Base-by-base conservation (phyloP, 768 basidiomycete genomes). In the Mycena galericulata region DNA sequence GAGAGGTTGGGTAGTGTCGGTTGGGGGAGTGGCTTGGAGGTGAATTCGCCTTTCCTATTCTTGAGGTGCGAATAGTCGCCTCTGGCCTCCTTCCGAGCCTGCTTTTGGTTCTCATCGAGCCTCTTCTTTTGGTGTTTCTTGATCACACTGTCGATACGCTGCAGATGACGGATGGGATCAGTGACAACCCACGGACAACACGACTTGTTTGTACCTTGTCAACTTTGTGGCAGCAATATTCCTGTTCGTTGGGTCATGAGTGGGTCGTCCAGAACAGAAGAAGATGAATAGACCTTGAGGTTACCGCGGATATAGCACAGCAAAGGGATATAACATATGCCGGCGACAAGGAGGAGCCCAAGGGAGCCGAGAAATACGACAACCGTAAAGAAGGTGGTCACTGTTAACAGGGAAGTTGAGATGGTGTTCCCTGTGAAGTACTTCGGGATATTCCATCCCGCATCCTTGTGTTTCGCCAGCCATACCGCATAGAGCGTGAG, bases 211-310 rank as follows among this genome's bases (percentile, higher is more conserved):
- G 34, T 76, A 95, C 94, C 89, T 98, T 98, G 84, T 99, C 97
- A 55, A 98, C 95, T 80, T 98, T 98, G 84, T 99, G 95, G 78
- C 97, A 98, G 79, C 94, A 95, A 81, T 98, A 98, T 86, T 99
- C 97, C 92, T 95, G 70, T 17, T 36, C 17, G 51, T 49, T 36
- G 34, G 50, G 51, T 61, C 45, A 53, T 68, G 43, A 54, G 40
- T 40, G 27, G n/a, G 7, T 47, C 20, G 12, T 20, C 17, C 22
- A 26, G 3, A 20, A 34, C 56, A 34, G 2, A 45, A 46, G 43
- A 40, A 20, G 32, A 43, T 20, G 38, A 34, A 69, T 81, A 65
- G 69, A 92, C 94, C 91, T 99, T 99, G 58, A 99, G 82, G 79
- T 99, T 99, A 22, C 97, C 98, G 76, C 93, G 94, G 73, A 99